phyloP scores from a whole-genome alignment of 1,139 yeast species.

The Tardiomyces depauwii region DNA sequence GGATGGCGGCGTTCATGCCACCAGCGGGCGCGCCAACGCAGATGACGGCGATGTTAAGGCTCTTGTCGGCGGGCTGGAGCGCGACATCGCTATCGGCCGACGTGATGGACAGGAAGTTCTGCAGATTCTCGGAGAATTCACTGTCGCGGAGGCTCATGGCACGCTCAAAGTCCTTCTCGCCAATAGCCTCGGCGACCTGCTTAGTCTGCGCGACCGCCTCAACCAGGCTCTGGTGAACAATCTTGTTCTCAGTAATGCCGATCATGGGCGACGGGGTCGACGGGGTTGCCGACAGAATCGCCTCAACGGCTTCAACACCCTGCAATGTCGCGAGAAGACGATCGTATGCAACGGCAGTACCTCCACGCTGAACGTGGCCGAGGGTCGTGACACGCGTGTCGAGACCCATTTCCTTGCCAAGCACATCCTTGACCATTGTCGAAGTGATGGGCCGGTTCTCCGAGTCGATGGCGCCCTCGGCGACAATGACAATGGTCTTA shows the following conservation, averaged over 20 bases:
- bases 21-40: constrained; percentile 98
- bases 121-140: constrained; percentile 70
- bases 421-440: constrained; percentile 64
- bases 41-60: constrained; percentile 61
- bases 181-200: constrained; percentile 79
- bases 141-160: constrained; percentile 85
- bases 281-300: constrained; percentile 79
- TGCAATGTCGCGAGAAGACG: constrained; percentile 85
- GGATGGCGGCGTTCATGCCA: constrained; percentile 86
- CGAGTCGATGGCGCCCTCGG: constrained; percentile 91
- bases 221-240: constrained; percentile 70
- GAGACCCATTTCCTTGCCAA: constrained; percentile 63
- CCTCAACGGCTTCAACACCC: constrained; percentile 95
- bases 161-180: constrained; percentile 62
- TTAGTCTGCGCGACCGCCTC: constrained; percentile 85
- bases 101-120: constrained; percentile 58
- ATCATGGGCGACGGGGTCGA: constrained; percentile 94
- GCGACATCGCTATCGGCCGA: constrained; percentile 50
- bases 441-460: constrained; percentile 74
- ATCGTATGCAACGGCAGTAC: constrained; percentile 91
- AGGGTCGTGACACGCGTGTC: constrained; percentile 92
- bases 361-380: constrained; percentile 98
- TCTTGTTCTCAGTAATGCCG: constrained; percentile 78
- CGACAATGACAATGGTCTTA: constrained; percentile 90
- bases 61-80: constrained; percentile 30